Base-by-base conservation (phyloP, 352 stramenopile species). In the Bremia lactucae region DNA sequence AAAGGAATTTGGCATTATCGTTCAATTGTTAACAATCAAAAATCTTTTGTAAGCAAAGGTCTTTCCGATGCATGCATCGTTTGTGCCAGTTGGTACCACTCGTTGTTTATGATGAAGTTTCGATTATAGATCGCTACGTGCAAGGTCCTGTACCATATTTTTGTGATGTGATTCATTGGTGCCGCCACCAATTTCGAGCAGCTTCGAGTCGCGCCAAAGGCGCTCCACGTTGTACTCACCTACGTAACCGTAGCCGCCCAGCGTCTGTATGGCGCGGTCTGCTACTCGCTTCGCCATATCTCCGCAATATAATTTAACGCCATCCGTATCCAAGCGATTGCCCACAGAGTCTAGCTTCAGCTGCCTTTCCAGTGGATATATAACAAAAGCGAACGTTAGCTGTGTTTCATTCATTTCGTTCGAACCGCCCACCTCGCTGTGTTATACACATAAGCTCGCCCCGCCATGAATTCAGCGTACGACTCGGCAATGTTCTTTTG, bases 101-200 rank as follows among this genome's bases (percentile, higher is more conserved):
- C 18, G 2, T 22, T n/a, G n/a, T 13, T 11, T n/a, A 10, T 6
- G 19, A 21, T 15, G 22, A n/a, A n/a, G n/a, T n/a, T n/a, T n/a
- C n/a, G n/a, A n/a, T 59, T 23, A 51, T 16, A 69, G 46, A 24
- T 62, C 37, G 40, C 63, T 62, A 16, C 39, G 43, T 16, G 66
- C 64, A 35, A 92, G 64, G 55, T 92, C 76, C 34, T 77, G 76
- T 47, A 83, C 83, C 89, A 99, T 99, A 64, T 99, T 99, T 68
- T 98, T 98, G 66, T 98, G 92, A 59, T 98, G 95, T 35, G 89
- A 97, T 68, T 99, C 95, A 53, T 98, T 97, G 16, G 96, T 99
- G 40, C 96, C 96, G 40, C 95, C 96, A 35, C 96, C 96, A 61
- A 99, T 99, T 73, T 99, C 96, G n/a, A 99, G 67, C 39, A 99